phyloP scores from a whole-genome alignment of 345 rosid genomes.

The Ceriops zippeliana region DNA sequence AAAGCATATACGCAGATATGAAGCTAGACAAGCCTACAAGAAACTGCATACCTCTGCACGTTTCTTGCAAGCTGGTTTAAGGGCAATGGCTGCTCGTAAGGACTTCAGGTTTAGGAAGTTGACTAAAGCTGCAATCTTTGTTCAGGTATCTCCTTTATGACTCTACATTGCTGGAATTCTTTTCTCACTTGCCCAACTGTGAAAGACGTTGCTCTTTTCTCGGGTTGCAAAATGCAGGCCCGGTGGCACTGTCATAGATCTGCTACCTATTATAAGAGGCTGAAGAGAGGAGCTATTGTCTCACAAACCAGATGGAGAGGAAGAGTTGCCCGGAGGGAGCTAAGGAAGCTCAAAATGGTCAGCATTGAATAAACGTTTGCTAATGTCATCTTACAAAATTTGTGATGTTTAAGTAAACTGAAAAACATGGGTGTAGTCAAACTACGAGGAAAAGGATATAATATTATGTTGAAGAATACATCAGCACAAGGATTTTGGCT shows the following conservation, averaged over 20 bases:
- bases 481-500: not conserved
- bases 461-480: not conserved
- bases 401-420: too few species aligned
- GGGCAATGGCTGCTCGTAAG: constrained; percentile 66
- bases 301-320: constrained; percentile 83
- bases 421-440: too few species aligned
- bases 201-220: not conserved
- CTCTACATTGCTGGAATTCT: constrained; percentile 1
- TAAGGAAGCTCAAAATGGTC: constrained; percentile 78
- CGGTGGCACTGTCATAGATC: constrained; percentile 64
- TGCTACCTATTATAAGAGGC: constrained; percentile 52
- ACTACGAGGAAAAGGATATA: too few species aligned
- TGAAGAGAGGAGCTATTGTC: constrained; percentile 51
- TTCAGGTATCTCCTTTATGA: constrained; percentile 41
- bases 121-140: constrained; percentile 61
- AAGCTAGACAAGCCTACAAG: constrained; percentile 50
- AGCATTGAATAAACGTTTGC: constrained; percentile 14
- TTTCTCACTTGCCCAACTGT: not conserved
- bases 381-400: not conserved
- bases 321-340: constrained; percentile 58
- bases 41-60: constrained; percentile 49
- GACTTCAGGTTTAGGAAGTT: constrained; percentile 53
- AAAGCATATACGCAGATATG: constrained; percentile 49
- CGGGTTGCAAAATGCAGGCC: constrained; percentile 39
- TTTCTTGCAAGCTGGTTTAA: constrained; percentile 56